Evolutionary conservation across 495 filamentous ascomycete genomes (phyloP).

Genomic region (Pseudevernia furfuracea): DNA sequence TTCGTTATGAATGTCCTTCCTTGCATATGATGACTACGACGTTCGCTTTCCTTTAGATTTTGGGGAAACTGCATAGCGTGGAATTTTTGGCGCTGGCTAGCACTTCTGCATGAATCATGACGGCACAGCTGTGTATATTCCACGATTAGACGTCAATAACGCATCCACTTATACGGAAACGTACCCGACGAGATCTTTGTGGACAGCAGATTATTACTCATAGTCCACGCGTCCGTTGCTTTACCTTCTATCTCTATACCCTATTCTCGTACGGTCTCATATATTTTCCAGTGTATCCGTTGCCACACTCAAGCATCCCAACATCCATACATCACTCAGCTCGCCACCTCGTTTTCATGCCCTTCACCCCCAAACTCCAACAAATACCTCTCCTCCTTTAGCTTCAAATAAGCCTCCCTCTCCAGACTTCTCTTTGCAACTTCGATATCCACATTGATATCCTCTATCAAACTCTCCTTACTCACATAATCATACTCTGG

Average conservation of each 20-base stretch:
- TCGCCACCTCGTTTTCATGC: conserved; percentile 18
- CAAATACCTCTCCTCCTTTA: conserved; percentile 41
- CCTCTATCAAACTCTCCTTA: conserved; percentile 72
- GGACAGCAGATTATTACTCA: background rate
- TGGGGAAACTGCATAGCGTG: background rate
- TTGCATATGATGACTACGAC: conserved; percentile 24
- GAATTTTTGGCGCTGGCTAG: background rate
- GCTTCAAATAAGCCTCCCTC: conserved; percentile 56
- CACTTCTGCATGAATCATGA: conserved; percentile 1
- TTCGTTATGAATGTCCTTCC: conserved; percentile 76
- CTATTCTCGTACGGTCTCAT: background rate
- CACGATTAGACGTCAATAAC: background rate
- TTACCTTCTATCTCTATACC: background rate
- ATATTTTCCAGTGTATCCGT: background rate
- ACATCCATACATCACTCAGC: background rate
- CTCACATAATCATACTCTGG: conserved; percentile 82
- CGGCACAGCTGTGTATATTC: background rate
- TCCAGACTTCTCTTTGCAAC: conserved; percentile 69
- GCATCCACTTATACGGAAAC: background rate
- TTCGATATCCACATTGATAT: conserved; percentile 82
- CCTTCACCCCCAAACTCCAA: conserved; percentile 20
- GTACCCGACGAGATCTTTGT: background rate
- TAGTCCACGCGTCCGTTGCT: background rate
- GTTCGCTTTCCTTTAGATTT: background rate
- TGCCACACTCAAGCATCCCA: background rate